phyloP scores from a whole-genome alignment of 331 rosid genomes.

The Cydonia oblonga region DNA sequence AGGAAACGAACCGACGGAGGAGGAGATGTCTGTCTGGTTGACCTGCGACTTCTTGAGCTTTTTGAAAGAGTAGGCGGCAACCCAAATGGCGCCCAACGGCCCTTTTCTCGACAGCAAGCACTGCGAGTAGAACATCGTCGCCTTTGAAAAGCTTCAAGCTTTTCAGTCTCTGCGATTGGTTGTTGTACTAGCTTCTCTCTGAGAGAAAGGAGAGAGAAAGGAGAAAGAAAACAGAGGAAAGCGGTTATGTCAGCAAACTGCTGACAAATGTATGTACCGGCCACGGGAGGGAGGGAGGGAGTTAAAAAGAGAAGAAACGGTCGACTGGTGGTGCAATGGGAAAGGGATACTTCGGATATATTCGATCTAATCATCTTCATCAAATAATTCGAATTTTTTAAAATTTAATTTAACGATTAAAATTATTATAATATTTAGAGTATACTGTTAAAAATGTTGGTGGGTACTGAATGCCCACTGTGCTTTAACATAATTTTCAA shows the following conservation, averaged over 20 bases:
- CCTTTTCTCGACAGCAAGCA: constrained; percentile 26
- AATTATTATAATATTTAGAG: too few relatives aligned
- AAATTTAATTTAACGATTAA: too few relatives aligned
- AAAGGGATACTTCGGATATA: too few relatives aligned
- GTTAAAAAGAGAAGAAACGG: constrained; percentile 7
- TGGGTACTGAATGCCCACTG: too few relatives aligned
- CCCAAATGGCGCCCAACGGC: constrained; percentile 46
- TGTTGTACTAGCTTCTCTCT: background rate
- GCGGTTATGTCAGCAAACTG: background rate
- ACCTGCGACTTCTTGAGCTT: constrained; percentile 63
- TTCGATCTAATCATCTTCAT: too few relatives aligned
- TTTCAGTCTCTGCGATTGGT: background rate
- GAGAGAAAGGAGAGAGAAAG: background rate
- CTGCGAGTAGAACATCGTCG: constrained; percentile 36
- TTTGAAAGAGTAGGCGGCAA: constrained; percentile 61
- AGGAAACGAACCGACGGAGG: constrained; percentile 49
- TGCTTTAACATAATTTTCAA: too few relatives aligned
- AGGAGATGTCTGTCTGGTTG: constrained; percentile 41
- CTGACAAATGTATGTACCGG: background rate
- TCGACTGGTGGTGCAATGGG: background rate
- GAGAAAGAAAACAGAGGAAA: background rate
- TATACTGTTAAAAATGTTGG: too few relatives aligned
- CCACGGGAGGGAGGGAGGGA: background rate
- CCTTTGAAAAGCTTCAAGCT: background rate
- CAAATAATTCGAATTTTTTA: too few relatives aligned